Evolutionary conservation across 2,329 filamentous ascomycete species (phyloP).

Genomic region (Thermothelomyces thermophilus): DNA sequence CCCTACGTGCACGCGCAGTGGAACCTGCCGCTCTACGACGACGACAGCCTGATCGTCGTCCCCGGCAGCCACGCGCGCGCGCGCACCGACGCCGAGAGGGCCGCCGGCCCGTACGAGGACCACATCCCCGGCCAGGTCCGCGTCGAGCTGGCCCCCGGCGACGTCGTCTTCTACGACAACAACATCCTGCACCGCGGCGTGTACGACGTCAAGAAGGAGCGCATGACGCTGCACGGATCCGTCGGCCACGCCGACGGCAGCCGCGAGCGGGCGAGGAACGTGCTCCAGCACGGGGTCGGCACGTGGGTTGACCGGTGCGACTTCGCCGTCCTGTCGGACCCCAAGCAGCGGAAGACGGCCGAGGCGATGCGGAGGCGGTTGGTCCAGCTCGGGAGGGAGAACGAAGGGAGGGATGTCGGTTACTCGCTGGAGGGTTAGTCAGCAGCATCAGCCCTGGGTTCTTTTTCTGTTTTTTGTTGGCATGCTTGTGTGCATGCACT

Average conservation of each 20-base stretch:
- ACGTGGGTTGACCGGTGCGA: conserved; percentile 56
- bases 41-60: conserved; percentile 66
- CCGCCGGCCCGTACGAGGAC: conserved; percentile 57
- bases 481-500: too few species aligned
- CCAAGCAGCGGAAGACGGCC: conserved; percentile 40
- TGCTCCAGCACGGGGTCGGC: conserved; percentile 68
- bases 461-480: not conserved
- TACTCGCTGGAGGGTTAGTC: conserved; percentile 53
- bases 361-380: conserved; percentile 58
- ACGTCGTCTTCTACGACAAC: conserved; percentile 84
- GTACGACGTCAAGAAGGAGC: conserved; percentile 52
- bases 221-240: conserved; percentile 66
- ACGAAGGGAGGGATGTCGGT: conserved; percentile 48
- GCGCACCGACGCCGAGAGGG: conserved; percentile 62
- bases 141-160: conserved; percentile 64
- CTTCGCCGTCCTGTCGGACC: conserved; percentile 42
- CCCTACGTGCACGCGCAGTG: conserved; percentile 63
- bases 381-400: conserved; percentile 54
- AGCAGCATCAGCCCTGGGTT: too few species aligned
- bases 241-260: conserved; percentile 56
- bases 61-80: conserved; percentile 69
- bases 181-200: conserved; percentile 75
- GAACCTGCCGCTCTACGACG: conserved; percentile 75
- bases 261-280: conserved; percentile 57
- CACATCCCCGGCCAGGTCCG: conserved; percentile 56